Evolutionary conservation across 192 early-diverging fungal species (phyloP), one percentile per base, ranked within the genome.

Genomic region (Coemansia sp.): DNA sequence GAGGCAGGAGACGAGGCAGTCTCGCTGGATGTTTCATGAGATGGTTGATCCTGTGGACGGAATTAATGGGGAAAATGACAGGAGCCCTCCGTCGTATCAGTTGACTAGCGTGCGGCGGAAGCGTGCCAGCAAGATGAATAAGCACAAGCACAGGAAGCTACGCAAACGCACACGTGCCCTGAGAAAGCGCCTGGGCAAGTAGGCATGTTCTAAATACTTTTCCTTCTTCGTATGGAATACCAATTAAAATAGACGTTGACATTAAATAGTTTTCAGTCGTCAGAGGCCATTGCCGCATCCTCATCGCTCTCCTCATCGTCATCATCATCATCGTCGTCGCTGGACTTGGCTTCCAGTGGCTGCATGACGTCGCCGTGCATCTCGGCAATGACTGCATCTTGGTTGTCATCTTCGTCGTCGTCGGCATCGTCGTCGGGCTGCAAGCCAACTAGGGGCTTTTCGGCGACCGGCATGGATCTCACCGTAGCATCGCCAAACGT

Each of bases 81-180:
- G 39, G 14, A 46, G 35, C 4, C 18, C 42, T 8, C 6, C 22
- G 29, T 60, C 29, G 43, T 75, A 68, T 27, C 78, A 87, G 42
- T 67, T 88, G 74, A 91, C 93, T 22, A 91, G 85, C 63, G 89
- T 94, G 29, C 72, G 87, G 62, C 88, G 93, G 76, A 90, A 90
- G 69, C 85, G 93, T 53, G 88, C 82, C 65, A 87, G 88, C 78
- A 94, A 93, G 87, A 94, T 95, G 93, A 94, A 95, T 68, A 97
- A 95, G 81, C 93, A 97, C 83, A 97, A 97, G 81, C 89, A 90
- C 72, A 91, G 89, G 75, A 97, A 97, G 72, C 69, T 88, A 53
- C 83, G 90, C 63, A 90, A 90, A 76, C 84, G 86, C 75, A 86
- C 82, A 27, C 84, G 86, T 56, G 89, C 90, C n/a, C 68, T 89